Conservation (phyloP, 805 yeast species). For the Kuraishia molischiana region DNA sequence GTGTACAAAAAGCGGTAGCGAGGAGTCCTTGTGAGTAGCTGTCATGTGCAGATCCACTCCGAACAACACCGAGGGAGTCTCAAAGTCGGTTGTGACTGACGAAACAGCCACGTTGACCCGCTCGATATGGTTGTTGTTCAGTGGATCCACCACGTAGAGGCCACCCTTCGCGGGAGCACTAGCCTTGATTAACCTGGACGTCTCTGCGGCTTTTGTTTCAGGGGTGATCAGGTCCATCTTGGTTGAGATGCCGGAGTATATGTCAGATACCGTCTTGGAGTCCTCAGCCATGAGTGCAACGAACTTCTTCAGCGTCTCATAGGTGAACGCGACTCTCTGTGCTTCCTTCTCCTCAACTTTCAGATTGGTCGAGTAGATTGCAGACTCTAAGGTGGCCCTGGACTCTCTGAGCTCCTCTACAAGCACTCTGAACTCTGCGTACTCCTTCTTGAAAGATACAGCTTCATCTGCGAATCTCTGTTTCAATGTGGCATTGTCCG, state of each 20-base stretch:
- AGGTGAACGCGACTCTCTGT: conserved; percentile 1
- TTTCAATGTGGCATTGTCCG: neutral
- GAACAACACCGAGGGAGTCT: neutral
- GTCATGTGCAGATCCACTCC: neutral
- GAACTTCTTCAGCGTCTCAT: neutral
- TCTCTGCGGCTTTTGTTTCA: neutral
- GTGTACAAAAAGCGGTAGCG: neutral
- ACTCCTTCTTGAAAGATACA: neutral
- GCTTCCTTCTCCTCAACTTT: neutral
- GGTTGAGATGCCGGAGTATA: neutral
- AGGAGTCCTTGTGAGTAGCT: neutral
- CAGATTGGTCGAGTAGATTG: neutral
- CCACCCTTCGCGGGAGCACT: neutral
- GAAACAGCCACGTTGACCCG: neutral
- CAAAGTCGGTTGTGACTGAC: neutral
- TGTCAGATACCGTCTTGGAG: neutral
- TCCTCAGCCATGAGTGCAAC: neutral
- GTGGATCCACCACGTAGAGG: neutral
- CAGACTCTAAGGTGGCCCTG: neutral
- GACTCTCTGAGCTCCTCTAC: neutral
- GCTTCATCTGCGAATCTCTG: neutral
- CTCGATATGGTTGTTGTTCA: neutral
- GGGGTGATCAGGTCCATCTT: neutral
- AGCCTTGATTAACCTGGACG: neutral
- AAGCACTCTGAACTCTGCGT: neutral